These are phyloP conservation scores for Boletus rufocinnamomeus DNA, from an alignment of 768 basidiomycete species.

Conservation along the genomic window DNA sequence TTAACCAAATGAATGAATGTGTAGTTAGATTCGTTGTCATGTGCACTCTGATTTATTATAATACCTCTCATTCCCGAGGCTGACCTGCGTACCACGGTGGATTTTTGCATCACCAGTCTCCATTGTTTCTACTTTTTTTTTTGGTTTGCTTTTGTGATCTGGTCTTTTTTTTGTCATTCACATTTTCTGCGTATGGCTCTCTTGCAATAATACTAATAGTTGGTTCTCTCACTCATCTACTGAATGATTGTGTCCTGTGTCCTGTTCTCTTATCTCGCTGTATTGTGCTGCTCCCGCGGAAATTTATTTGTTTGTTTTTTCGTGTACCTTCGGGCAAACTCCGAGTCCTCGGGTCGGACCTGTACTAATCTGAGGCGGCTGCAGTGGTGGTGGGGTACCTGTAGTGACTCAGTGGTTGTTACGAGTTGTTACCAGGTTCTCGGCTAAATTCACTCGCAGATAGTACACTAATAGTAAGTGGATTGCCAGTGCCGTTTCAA, in stretches of 20 bases:
- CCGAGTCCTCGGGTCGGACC: too few relatives aligned
- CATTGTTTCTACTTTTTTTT: not conserved
- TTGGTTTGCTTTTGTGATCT: not conserved
- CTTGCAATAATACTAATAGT: not conserved
- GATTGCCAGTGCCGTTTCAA: not conserved
- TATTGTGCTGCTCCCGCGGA: not conserved
- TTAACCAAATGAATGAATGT: not conserved
- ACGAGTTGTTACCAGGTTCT: too few relatives aligned
- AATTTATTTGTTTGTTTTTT: not conserved
- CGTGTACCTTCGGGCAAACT: not conserved
- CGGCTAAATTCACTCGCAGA: too few relatives aligned
- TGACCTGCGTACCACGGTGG: too few relatives aligned
- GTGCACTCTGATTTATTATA: not conserved
- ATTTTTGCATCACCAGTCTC: too few relatives aligned
- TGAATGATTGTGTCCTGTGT: not conserved
- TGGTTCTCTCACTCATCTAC: not conserved
- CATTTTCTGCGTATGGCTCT: not conserved
- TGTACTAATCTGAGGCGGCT: too few relatives aligned
- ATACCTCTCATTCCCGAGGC: not conserved
- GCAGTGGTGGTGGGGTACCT: too few relatives aligned
- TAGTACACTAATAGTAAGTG: too few relatives aligned
- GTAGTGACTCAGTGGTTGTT: too few relatives aligned
- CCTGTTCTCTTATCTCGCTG: not conserved
- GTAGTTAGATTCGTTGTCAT: not conserved
- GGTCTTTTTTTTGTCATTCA: not conserved